Conservation (phyloP, 1,284 basidiomycete genomes). For the Trichosporon asahii region DNA sequence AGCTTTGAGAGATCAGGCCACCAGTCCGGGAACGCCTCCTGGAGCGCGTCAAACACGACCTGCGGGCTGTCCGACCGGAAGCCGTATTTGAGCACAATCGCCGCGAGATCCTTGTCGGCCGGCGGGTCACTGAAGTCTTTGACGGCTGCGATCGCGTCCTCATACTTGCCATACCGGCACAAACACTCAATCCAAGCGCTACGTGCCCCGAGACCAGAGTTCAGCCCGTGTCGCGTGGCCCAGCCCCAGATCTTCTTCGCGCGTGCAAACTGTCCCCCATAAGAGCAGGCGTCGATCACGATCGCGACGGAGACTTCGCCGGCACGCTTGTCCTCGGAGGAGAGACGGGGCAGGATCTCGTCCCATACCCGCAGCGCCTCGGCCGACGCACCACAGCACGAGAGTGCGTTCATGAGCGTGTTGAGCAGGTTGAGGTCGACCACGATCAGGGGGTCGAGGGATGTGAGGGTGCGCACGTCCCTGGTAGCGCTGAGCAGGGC, state of each 20-base stretch:
- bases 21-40: neutral
- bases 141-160: conserved; percentile 66
- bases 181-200: conserved; percentile 81
- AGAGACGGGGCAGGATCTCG: conserved; percentile 59
- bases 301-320: conserved; percentile 65
- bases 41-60: neutral
- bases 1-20: neutral
- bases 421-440: conserved; percentile 59
- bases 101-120: neutral
- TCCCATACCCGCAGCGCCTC: conserved; percentile 80
- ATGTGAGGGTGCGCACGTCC: conserved; percentile 73
- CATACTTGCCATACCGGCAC: conserved; percentile 64
- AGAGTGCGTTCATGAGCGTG: conserved; percentile 64
- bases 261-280: conserved; percentile 57
- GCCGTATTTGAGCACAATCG: conserved; percentile 16
- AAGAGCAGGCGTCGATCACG: conserved; percentile 78
- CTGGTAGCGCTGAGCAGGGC: conserved; percentile 54
- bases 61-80: neutral
- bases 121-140: neutral
- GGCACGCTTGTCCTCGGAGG: conserved; percentile 27
- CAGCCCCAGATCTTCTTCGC: conserved; percentile 59
- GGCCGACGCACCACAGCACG: conserved; percentile 65
- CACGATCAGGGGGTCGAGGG: conserved; percentile 68
- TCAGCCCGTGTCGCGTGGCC: conserved; percentile 58
- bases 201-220: conserved; percentile 61